Conservation (phyloP, 2,329 filamentous ascomycete genomes). For the Xylariomycetidae sp. region DNA sequence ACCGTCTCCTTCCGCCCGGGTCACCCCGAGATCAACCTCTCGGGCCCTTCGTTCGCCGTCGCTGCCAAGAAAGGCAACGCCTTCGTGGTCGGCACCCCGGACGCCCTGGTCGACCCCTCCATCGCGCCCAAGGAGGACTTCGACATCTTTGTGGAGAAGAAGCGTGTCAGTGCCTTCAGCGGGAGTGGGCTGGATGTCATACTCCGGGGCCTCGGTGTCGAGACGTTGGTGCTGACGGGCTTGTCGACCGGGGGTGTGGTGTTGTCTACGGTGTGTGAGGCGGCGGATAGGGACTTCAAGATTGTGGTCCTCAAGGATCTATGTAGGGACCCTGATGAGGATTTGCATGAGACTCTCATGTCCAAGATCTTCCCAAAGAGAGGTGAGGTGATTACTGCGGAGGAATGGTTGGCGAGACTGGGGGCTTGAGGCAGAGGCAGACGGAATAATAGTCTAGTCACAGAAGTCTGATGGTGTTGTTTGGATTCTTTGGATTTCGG, state of each 20-base stretch:
- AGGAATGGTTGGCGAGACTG: not conserved
- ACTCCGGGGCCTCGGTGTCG: slow-evolving; percentile 21
- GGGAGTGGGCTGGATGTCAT: not conserved
- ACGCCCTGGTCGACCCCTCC: not conserved
- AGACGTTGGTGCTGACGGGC: slow-evolving; percentile 28
- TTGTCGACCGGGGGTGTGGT: slow-evolving; percentile 31
- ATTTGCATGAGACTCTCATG: not conserved
- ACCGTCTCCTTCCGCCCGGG: not conserved
- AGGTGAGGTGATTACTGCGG: not conserved
- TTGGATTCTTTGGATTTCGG: too few relatives aligned
- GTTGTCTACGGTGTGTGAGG: slow-evolving; percentile 31
- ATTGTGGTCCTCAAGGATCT: not conserved
- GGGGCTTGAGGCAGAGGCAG: too few relatives aligned
- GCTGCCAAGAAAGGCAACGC: not conserved
- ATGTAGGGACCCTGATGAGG: not conserved
- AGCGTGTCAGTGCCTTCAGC: not conserved
- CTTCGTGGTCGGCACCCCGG: not conserved
- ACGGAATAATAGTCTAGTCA: too few relatives aligned
- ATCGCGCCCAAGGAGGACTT: not conserved
- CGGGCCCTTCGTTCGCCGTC: not conserved
- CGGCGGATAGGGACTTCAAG: slow-evolving; percentile 4
- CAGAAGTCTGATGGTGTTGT: too few relatives aligned
- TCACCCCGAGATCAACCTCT: not conserved
- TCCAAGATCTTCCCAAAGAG: not conserved
- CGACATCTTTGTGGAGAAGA: not conserved